phyloP scores from a whole-genome alignment of 2,329 filamentous ascomycete species.

The Epichloe bromicola region DNA sequence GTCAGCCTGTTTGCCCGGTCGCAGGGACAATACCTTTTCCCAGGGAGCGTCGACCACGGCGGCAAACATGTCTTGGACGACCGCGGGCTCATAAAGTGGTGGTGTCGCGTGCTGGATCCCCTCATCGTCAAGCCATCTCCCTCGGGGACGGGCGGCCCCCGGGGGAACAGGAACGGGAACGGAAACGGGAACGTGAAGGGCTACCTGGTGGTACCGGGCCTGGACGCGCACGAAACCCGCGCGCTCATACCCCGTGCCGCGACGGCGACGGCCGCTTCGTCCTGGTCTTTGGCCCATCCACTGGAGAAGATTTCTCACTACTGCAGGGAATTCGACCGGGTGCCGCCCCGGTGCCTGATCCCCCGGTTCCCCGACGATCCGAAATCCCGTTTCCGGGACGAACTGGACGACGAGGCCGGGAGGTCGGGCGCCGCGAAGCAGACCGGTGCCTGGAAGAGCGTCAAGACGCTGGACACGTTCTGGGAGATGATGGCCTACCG shows the following conservation, averaged over 20 bases:
- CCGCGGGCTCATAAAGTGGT: slow-evolving; percentile 83
- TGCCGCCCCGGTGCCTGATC: slow-evolving; percentile 72
- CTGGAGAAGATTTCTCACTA: slow-evolving; percentile 54
- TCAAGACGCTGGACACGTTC: slow-evolving; percentile 77
- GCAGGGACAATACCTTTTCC: slow-evolving; percentile 90
- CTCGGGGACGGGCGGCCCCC: slow-evolving; percentile 10
- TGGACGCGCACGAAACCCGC: slow-evolving; percentile 69
- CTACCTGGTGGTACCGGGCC: slow-evolving; percentile 77
- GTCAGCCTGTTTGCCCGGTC: slow-evolving; percentile 86
- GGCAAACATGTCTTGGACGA: slow-evolving; percentile 90
- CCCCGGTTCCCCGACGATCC: slow-evolving; percentile 92
- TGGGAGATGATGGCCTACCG: slow-evolving; percentile 98
- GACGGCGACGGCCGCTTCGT: slow-evolving; percentile 25
- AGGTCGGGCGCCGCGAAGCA: slow-evolving; percentile 41
- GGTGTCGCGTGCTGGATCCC: slow-evolving; percentile 78
- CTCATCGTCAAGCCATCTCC: slow-evolving; percentile 41
- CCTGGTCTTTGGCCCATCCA: slow-evolving; percentile 60
- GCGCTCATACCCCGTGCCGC: slow-evolving; percentile 54
- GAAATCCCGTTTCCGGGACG: slow-evolving; percentile 77
- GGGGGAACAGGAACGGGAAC: slow-evolving; percentile 11
- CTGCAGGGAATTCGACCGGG: slow-evolving; percentile 40
- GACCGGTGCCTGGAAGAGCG: slow-evolving; percentile 65
- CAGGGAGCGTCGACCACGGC: slow-evolving; percentile 72
- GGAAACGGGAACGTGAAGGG: slow-evolving; percentile 39
- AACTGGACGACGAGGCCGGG: slow-evolving; percentile 72